phyloP scores from a whole-genome alignment of 768 basidiomycete genomes.

The Boletellus sp. region DNA sequence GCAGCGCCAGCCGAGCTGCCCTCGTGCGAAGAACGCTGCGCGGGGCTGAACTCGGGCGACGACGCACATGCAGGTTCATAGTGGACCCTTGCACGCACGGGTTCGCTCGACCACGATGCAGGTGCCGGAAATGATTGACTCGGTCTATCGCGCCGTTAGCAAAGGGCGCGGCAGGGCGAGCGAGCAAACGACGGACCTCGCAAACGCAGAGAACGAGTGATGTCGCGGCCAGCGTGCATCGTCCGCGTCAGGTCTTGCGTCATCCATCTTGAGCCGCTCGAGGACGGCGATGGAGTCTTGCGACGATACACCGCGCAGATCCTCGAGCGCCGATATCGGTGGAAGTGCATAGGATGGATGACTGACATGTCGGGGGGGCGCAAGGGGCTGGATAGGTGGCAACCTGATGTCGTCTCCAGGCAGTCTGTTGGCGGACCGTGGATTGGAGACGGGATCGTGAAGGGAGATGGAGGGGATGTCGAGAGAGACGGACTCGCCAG shows the following conservation, averaged over 20 bases:
- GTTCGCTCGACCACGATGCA: conserved; percentile 26
- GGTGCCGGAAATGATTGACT: conserved; percentile 17
- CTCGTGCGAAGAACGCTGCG: conserved; percentile 38
- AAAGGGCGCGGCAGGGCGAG: not conserved
- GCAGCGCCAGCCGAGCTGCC: conserved; percentile 46
- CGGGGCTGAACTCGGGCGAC: conserved; percentile 19
- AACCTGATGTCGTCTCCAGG: conserved; percentile 37
- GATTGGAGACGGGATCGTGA: conserved; percentile 29
- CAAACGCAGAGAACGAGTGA: conserved; percentile 42
- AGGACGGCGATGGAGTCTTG: conserved; percentile 65
- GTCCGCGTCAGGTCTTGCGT: conserved; percentile 28
- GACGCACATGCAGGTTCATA: conserved; percentile 15
- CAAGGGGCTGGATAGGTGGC: conserved; percentile 41
- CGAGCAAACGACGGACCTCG: conserved; percentile 21
- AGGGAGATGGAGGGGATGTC: conserved; percentile 36
- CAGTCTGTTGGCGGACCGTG: conserved; percentile 18
- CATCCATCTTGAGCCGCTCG: conserved; percentile 57
- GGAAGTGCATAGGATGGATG: conserved; percentile 53
- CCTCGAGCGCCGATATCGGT: conserved; percentile 67
- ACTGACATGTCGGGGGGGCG: conserved; percentile 23
- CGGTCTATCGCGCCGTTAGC: conserved; percentile 13
- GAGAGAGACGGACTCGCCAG: conserved; percentile 29
- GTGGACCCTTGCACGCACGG: conserved; percentile 11
- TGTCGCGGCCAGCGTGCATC: conserved; percentile 37
- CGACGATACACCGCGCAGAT: conserved; percentile 47